A percentile compares a stretch with the other conserved stretches of the same genome.
Evolutionary conservation across 1,139 yeast species (phyloP).

Genomic region (Kodamaea derodonti): DNA sequence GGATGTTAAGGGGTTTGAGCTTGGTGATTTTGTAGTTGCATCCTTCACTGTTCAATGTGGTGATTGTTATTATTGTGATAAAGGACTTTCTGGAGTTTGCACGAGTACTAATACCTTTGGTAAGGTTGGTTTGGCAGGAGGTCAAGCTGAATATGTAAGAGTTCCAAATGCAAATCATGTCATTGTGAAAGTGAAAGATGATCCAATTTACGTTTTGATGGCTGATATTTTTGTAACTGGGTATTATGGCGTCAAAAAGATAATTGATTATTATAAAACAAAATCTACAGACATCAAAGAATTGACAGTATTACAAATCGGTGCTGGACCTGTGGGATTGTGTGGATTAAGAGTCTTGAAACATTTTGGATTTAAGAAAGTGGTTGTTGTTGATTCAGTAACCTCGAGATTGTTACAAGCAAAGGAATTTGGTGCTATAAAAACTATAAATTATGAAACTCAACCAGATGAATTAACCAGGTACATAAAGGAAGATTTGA

Average conservation of each 20-base stretch:
- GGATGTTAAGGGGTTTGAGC: slow-evolving; percentile 24
- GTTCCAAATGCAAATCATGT: slow-evolving; percentile 57
- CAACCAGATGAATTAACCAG: slow-evolving; percentile 24
- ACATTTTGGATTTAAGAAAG: slow-evolving; percentile 41
- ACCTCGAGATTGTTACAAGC: slow-evolving; percentile 47
- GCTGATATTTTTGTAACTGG: slow-evolving; percentile 69
- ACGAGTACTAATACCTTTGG: slow-evolving; percentile 52
- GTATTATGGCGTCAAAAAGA: slow-evolving; percentile 52
- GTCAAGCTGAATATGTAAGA: slow-evolving; percentile 57
- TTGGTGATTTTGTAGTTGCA: slow-evolving; percentile 48
- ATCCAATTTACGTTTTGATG: slow-evolving; percentile 52
- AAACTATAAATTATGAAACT: slow-evolving; percentile 40
- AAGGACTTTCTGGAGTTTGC: slow-evolving; percentile 53
- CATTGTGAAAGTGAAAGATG: slow-evolving; percentile 35
- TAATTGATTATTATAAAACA: slow-evolving; percentile 38
- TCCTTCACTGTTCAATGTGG: slow-evolving; percentile 58
- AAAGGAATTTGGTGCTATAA: slow-evolving; percentile 37
- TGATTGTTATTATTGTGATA: slow-evolving; percentile 49
- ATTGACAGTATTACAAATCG: slow-evolving; percentile 47
- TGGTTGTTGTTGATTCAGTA: slow-evolving; percentile 52
- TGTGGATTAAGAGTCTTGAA: slow-evolving; percentile 50
- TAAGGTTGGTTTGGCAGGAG: slow-evolving; percentile 51
- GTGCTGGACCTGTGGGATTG: slow-evolving; percentile 65
- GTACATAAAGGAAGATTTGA: slow-evolving; percentile 27
- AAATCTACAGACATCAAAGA: slow-evolving; percentile 19